Conservation (phyloP, 2,329 filamentous ascomycete genomes). For the Scytalidium lignicola region DNA sequence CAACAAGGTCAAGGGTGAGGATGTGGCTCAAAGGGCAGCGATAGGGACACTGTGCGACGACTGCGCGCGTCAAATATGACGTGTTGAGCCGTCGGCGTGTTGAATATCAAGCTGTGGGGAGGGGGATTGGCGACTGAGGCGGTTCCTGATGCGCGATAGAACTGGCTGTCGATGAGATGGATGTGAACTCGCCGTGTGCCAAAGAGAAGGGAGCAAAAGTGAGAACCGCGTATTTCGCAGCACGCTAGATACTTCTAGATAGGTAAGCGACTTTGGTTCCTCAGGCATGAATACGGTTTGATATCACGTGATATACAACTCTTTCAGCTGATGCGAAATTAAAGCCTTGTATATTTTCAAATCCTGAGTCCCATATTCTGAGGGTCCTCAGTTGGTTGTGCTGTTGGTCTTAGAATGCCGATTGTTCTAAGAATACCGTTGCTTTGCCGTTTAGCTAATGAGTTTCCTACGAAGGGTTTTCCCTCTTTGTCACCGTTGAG, state of each 20-base stretch:
- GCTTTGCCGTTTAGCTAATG: too few species aligned
- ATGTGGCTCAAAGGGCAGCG: constrained; percentile 2
- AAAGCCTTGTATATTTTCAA: too few species aligned
- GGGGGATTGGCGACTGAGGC: constrained; percentile 12
- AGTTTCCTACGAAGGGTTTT: too few species aligned
- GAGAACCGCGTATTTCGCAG: neutral
- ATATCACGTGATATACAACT: neutral
- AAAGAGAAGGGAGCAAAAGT: neutral
- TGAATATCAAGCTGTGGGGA: constrained; percentile 7
- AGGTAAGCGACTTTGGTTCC: neutral
- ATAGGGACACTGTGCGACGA: constrained; percentile 5
- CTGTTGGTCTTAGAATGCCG: too few species aligned
- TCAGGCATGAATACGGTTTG: neutral
- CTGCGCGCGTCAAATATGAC: constrained; percentile 13
- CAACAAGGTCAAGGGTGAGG: neutral
- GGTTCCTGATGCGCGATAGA: constrained; percentile 14
- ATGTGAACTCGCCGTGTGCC: neutral
- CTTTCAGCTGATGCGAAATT: neutral
- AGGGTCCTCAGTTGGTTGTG: too few species aligned
- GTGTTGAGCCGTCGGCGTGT: constrained; percentile 13
- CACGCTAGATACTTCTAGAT: neutral
- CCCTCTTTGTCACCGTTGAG: too few species aligned
- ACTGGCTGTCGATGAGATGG: constrained; percentile 5
- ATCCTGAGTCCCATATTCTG: too few species aligned
- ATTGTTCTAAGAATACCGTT: too few species aligned